A percentile compares a stretch with the other conserved stretches of the same genome.
Evolutionary conservation across 768 basidiomycete species (phyloP).

Genomic region (Xanthoconium stramineum): DNA sequence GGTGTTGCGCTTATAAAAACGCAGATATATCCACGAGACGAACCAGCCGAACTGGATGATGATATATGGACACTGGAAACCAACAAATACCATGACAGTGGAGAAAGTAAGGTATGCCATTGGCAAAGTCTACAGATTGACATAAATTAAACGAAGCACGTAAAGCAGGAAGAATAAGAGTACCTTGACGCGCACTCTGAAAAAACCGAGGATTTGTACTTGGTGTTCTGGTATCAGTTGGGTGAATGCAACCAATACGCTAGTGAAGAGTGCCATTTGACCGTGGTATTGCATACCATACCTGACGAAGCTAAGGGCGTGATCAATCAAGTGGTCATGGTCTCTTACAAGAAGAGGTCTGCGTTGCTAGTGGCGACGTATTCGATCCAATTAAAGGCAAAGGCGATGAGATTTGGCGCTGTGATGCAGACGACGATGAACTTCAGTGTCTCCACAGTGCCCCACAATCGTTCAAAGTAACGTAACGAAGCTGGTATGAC

Average conservation of each 20-base stretch:
- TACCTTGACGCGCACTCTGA: constrained; percentile 90
- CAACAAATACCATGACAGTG: constrained; percentile 76
- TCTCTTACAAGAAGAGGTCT: constrained; percentile 74
- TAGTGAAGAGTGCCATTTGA: constrained; percentile 86
- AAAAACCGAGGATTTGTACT: constrained; percentile 83
- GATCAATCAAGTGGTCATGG: constrained; percentile 3
- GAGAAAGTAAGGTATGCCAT: constrained; percentile 93
- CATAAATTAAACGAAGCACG: not conserved
- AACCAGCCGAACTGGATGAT: constrained; percentile 99
- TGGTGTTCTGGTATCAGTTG: constrained; percentile 98
- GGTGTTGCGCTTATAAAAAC: constrained; percentile 91
- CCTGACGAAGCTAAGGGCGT: constrained; percentile 40
- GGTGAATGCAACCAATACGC: constrained; percentile 92
- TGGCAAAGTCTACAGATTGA: constrained; percentile 68
- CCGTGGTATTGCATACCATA: constrained; percentile 91
- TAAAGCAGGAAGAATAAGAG: not conserved
- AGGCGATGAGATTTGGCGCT: constrained; percentile 83
- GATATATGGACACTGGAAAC: constrained; percentile 87
- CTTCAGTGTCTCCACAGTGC: constrained; percentile 77
- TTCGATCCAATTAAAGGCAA: constrained; percentile 88
- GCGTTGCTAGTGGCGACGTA: constrained; percentile 65
- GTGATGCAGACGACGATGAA: constrained; percentile 80
- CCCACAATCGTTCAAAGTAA: constrained; percentile 96
- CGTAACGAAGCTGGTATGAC: constrained; percentile 79
- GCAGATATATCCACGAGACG: constrained; percentile 89